Evolutionary conservation across 106 monocot species (phyloP).

Genomic region (Dioscorea alata): DNA sequence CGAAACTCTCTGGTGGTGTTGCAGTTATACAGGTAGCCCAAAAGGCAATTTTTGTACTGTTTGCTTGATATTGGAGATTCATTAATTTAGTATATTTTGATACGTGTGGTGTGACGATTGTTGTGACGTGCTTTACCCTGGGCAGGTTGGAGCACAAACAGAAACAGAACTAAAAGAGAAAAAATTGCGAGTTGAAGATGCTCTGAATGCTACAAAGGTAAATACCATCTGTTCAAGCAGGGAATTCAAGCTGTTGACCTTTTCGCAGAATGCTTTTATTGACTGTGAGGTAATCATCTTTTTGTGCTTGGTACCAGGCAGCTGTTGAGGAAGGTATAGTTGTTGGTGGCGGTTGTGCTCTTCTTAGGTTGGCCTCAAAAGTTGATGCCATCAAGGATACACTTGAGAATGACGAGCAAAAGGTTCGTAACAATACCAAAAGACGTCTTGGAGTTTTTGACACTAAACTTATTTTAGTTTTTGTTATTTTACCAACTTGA

Average conservation of each 20-base stretch:
- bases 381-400: slow-evolving; percentile 68
- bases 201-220: slow-evolving; percentile 80
- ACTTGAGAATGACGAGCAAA: slow-evolving; percentile 72
- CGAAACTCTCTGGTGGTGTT: slow-evolving; percentile 77
- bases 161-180: slow-evolving; percentile 77
- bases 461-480: too few species aligned
- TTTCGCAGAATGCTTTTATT: too few species aligned
- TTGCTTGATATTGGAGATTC: too few species aligned
- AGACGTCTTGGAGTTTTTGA: too few species aligned
- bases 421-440: slow-evolving; percentile 21
- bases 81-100: too few species aligned
- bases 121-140: not conserved
- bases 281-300: not conserved
- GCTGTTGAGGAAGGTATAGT: slow-evolving; percentile 84
- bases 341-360: slow-evolving; percentile 73
- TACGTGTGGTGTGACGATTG: too few species aligned
- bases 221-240: not conserved
- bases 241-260: not conserved
- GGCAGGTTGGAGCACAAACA: slow-evolving; percentile 76
- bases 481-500: too few species aligned
- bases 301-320: slow-evolving; percentile 29
- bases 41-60: too few species aligned
- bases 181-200: slow-evolving; percentile 79
- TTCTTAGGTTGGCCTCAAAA: slow-evolving; percentile 58
- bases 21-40: slow-evolving; percentile 68